Percentiles rank a stretch among this genome's conserved stretches.
These are phyloP conservation scores for Aureobasidium melanogenum DNA, from an alignment of 2,329 filamentous ascomycete species.

Conservation along the genomic window DNA sequence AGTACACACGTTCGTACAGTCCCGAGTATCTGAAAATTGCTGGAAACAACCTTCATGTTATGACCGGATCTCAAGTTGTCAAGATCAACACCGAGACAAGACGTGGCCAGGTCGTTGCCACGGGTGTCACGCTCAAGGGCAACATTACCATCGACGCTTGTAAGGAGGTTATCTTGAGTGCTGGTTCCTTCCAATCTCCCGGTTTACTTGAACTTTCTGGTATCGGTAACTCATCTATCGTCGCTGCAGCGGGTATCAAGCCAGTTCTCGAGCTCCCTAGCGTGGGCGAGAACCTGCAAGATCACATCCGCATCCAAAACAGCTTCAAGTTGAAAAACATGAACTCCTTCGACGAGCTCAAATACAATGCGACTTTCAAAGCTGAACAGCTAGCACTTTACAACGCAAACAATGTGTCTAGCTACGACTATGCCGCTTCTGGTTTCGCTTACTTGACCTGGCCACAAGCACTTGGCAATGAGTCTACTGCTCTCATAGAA, in stretches of 20 bases:
- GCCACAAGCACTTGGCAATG: constrained; percentile 29
- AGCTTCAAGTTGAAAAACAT: constrained; percentile 23
- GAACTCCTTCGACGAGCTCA: constrained; percentile 12
- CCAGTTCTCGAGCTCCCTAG: constrained; percentile 28
- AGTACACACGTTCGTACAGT: constrained; percentile 16
- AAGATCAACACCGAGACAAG: constrained; percentile 29
- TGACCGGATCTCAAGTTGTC: constrained; percentile 29
- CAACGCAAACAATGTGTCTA: constrained; percentile 16
- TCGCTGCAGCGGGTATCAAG: constrained; percentile 32
- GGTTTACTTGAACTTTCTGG: constrained; percentile 51
- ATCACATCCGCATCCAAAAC: constrained; percentile 28
- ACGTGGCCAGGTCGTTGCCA: constrained; percentile 17
- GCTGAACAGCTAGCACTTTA: constrained; percentile 14
- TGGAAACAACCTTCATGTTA: constrained; percentile 33
- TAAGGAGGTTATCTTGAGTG: constrained; percentile 44
- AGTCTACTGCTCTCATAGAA: constrained; percentile 20
- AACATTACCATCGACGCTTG: constrained; percentile 24
- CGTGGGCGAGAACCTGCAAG: constrained; percentile 42
- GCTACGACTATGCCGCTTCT: constrained; percentile 18
- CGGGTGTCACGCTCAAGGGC: constrained; percentile 25
- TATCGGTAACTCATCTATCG: constrained; percentile 36
- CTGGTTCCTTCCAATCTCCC: constrained; percentile 48
- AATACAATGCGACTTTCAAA: constrained; percentile 13
- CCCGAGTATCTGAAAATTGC: not conserved
- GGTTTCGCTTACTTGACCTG: constrained; percentile 28